Evolutionary conservation across 2,329 filamentous ascomycete species (phyloP), one percentile per base, ranked within the genome.

Genomic region (Chaetothyriales sp.): DNA sequence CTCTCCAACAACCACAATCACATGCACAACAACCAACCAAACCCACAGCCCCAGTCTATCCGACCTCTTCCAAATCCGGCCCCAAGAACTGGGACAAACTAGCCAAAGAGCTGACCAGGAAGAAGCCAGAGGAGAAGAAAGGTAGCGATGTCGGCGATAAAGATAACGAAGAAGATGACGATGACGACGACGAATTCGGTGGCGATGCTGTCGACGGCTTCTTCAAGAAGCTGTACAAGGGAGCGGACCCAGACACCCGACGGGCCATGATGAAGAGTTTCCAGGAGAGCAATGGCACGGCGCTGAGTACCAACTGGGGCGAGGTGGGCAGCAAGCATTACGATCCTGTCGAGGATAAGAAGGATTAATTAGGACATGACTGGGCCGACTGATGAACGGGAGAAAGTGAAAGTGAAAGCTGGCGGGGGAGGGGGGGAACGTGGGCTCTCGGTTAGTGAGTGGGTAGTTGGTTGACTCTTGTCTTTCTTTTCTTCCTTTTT

Each of bases 181-280:
- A 79, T 8, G 74, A 77, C 5, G 56, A 64, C 1, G 62, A 68
- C 51, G 69, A 66, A 3, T 68, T 70, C n/a, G 39, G n/a, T 7
- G 56, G 49, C 25, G 56, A 56, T 26, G 19, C 47, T 3, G 45
- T 88, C 7, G 84, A 93, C 60, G 64, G 67, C 9, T 96, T 95
- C 70, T 98, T 98, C 74, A 92, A 93, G 73, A 81, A 84, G 62
- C 73, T 98, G 1, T 96, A 90, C 69, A 80, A 83, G 55, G 74
- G 72, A 36, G 81, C 86, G 0, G 80, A 83, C 47, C 79, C 82
- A 0, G 90, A 98, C 60, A 86, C 86, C 52, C 80, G 81, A 63
- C 80, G 88, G 1, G 92, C 92, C 7, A 98, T 98, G 92, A 86
- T 93, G 80, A 98, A 98, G 78, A 94, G 86, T 63, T 96, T 86